These are phyloP conservation scores for Botrytis pseudocinerea DNA, from an alignment of 2,329 filamentous ascomycete genomes.

Conservation along the genomic window DNA sequence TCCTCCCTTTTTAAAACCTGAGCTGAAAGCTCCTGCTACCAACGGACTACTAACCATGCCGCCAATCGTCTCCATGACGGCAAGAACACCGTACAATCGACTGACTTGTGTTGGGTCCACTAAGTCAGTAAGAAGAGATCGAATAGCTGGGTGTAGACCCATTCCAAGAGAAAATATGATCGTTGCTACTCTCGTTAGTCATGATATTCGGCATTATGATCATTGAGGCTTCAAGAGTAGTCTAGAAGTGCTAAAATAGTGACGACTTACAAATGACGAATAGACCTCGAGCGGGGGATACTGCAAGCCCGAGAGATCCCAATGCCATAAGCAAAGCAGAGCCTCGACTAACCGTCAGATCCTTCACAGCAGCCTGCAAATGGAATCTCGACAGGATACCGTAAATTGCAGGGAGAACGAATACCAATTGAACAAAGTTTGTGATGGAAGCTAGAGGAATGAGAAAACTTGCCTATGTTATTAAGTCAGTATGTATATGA, in stretches of 20 bases:
- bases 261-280: slow-evolving; percentile 24
- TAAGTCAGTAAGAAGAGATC: slow-evolving; percentile 54
- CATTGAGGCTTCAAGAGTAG: too few relatives aligned
- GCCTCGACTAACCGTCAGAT: slow-evolving; percentile 37
- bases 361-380: slow-evolving; percentile 22
- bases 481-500: slow-evolving; percentile 19
- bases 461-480: slow-evolving; percentile 27
- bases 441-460: slow-evolving; percentile 27
- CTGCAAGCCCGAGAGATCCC: slow-evolving; percentile 24
- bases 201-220: background rate
- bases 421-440: slow-evolving; percentile 27
- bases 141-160: slow-evolving; percentile 47
- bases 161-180: slow-evolving; percentile 49
- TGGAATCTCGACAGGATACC: slow-evolving; percentile 20
- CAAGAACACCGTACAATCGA: slow-evolving; percentile 54
- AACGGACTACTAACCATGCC: slow-evolving; percentile 49
- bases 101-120: slow-evolving; percentile 56
- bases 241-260: background rate
- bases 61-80: slow-evolving; percentile 52
- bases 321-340: slow-evolving; percentile 30
- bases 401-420: slow-evolving; percentile 27
- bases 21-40: slow-evolving; percentile 49
- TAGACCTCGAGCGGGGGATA: slow-evolving; percentile 18
- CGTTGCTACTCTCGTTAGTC: slow-evolving; percentile 42
- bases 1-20: slow-evolving; percentile 50